Evolutionary conservation across 202 grass and related monocot genomes (phyloP).

Genomic region (Dendrocalamus latiflorus): DNA sequence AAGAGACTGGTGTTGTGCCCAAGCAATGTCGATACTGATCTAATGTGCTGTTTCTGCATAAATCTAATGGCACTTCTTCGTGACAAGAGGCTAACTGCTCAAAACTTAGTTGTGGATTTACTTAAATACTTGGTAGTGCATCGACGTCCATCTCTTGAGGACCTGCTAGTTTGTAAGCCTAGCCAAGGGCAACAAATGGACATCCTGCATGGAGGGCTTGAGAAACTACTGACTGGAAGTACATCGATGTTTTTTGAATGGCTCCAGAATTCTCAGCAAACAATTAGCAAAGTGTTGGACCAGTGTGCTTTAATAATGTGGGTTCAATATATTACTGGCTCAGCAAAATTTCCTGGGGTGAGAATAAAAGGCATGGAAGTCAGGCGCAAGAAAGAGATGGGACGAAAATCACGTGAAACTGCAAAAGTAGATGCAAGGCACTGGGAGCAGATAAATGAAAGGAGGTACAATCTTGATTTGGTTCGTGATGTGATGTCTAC

Average conservation of each 20-base stretch:
- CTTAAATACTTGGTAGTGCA: constrained; percentile 92
- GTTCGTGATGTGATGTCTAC: constrained; percentile 94
- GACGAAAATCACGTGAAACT: constrained; percentile 70
- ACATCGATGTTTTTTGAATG: constrained; percentile 82
- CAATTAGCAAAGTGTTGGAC: constrained; percentile 81
- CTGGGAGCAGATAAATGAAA: constrained; percentile 86
- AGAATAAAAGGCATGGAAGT: constrained; percentile 99
- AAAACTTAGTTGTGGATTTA: constrained; percentile 76
- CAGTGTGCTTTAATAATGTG: constrained; percentile 92
- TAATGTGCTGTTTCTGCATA: constrained; percentile 86
- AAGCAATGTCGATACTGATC: constrained; percentile 88
- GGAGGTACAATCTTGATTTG: constrained; percentile 77
- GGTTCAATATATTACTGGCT: constrained; percentile 81
- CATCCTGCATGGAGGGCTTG: constrained; percentile 84
- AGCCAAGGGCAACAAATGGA: constrained; percentile 72
- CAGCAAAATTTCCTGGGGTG: constrained; percentile 95
- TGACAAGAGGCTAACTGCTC: constrained; percentile 77
- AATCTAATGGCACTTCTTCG: constrained; percentile 85
- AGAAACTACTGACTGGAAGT: constrained; percentile 79
- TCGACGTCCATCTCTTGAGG: constrained; percentile 75
- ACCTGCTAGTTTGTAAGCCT: constrained; percentile 76
- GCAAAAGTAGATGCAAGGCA: constrained; percentile 69
- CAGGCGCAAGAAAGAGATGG: constrained; percentile 92
- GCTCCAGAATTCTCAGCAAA: constrained; percentile 72
- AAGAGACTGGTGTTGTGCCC: constrained; percentile 91